Evolutionary conservation across 306 rosid species (phyloP), one percentile per base, ranked within the genome.

Genomic region (Gastrolobium villosum): DNA sequence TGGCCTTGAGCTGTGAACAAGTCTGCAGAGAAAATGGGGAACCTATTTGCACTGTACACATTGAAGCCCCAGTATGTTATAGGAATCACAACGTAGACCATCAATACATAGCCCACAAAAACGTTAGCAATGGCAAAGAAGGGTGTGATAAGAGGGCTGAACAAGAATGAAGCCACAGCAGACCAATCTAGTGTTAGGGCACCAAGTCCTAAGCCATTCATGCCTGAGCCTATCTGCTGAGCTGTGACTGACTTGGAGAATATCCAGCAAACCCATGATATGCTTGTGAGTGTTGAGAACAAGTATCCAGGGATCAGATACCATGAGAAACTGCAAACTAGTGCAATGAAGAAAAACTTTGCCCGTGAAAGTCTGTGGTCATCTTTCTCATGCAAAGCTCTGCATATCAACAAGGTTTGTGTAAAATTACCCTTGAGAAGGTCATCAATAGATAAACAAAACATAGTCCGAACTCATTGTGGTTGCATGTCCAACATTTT

Each of bases 191-290:
- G 88, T 6, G 95, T 87, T 13, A 90, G 1, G n/a, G 93, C 90
- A 5, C 97, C 97, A 0, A 92, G 86, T 63, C 97, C 97, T 8
- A 92, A 83, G 59, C 97, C 97, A 5, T 28, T 67, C 93, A 92
- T 90, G 56, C 96, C 93, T 0, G 97, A 92, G 46, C 97, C 97
- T 6, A 92, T 40, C 59, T 90, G 97, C 78, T 92, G 96, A 49
- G 93, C 96, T 0, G 88, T 88, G 8, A 92, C 86, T 3, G 97
- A 92, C 71, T 83, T 88, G 77, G 95, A 70, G 83, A 90, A 88
- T n/a, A 75, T 3, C 97, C 97, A 92, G 62, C 95, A 92, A 0
- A 86, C 46, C 92, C 93, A 93, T 57, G 96, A 93, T 50, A 93
- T 88, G 89, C 13, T 89, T 31, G 94, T 70, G 8, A 93, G 91